phyloP scores from a whole-genome alignment of 768 basidiomycete species.

The Boletus speciosus region DNA sequence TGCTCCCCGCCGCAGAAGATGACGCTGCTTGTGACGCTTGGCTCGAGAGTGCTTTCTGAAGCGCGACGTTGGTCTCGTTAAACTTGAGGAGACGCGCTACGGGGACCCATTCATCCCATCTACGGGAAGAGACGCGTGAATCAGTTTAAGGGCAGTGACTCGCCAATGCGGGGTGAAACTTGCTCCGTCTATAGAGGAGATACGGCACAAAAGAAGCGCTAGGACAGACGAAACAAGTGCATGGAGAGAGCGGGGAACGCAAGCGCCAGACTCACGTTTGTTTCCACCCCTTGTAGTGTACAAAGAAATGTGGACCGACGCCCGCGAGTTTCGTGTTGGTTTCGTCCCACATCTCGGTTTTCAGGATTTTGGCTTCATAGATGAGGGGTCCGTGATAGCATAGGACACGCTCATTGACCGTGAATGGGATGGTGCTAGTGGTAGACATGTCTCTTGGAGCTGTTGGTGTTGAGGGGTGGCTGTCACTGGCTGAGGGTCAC shows the following conservation, averaged over 20 bases:
- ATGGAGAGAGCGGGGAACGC: not conserved
- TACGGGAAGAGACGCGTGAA: not conserved
- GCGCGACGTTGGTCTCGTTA: constrained; percentile 73
- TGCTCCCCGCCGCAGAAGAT: constrained; percentile 31
- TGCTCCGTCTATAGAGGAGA: not conserved
- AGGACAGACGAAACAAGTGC: not conserved
- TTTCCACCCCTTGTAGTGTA: constrained; percentile 99
- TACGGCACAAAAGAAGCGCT: not conserved
- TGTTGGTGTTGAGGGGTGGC: not conserved
- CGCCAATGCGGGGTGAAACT: not conserved
- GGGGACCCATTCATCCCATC: constrained; percentile 65
- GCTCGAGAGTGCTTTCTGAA: constrained; percentile 66
- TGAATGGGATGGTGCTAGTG: constrained; percentile 36
- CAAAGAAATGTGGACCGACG: constrained; percentile 82
- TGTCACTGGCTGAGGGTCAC: not conserved
- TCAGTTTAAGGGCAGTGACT: not conserved
- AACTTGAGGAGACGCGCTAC: constrained; percentile 74
- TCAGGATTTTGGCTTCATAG: constrained; percentile 93
- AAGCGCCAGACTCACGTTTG: constrained; percentile 63
- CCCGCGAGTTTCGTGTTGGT: constrained; percentile 53
- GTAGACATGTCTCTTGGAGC: constrained; percentile 8
- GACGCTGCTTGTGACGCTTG: constrained; percentile 43
- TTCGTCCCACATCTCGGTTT: constrained; percentile 61
- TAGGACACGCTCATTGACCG: constrained; percentile 73
- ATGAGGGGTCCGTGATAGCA: constrained; percentile 95